These are phyloP conservation scores for Ogataea philodendri DNA, from an alignment of 805 yeast genomes.

Conservation along the genomic window DNA sequence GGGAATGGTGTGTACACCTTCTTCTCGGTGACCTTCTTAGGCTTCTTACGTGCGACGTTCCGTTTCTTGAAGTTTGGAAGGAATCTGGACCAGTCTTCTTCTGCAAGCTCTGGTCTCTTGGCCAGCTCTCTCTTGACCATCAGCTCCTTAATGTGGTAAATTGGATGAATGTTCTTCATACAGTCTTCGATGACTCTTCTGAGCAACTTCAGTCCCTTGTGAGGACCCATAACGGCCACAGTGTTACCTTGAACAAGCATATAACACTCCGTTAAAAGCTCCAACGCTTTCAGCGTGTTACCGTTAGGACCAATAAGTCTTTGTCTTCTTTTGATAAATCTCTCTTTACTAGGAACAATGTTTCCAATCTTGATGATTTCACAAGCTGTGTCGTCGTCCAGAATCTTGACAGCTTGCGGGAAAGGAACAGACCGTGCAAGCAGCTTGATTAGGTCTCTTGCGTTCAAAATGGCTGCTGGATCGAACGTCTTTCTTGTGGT, in stretches of 20 bases:
- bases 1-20: conserved; percentile 98
- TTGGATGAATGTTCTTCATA: conserved; percentile 96
- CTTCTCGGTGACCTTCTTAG: conserved; percentile 60
- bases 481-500: conserved; percentile 95
- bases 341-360: conserved; percentile 83
- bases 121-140: conserved; percentile 97
- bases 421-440: conserved; percentile 95
- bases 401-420: conserved; percentile 90
- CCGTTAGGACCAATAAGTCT: conserved; percentile 96
- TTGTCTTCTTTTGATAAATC: conserved; percentile 94
- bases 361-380: conserved; percentile 95
- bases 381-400: conserved; percentile 91
- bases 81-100: conserved; percentile 96
- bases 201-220: conserved; percentile 84
- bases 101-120: conserved; percentile 90
- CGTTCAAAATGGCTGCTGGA: conserved; percentile 90
- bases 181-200: conserved; percentile 96
- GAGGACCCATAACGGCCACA: conserved; percentile 96
- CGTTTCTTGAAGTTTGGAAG: conserved; percentile 95
- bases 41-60: conserved; percentile 91
- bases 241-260: conserved; percentile 97
- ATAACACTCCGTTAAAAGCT: conserved; percentile 91
- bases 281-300: conserved; percentile 92
- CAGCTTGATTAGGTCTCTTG: conserved; percentile 90
- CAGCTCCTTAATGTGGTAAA: conserved; percentile 92